Percentiles rank a stretch among this genome's conserved stretches.
Evolutionary conservation across 2,329 filamentous ascomycete genomes (phyloP).

Genomic region (Aureobasidium leucospermi): DNA sequence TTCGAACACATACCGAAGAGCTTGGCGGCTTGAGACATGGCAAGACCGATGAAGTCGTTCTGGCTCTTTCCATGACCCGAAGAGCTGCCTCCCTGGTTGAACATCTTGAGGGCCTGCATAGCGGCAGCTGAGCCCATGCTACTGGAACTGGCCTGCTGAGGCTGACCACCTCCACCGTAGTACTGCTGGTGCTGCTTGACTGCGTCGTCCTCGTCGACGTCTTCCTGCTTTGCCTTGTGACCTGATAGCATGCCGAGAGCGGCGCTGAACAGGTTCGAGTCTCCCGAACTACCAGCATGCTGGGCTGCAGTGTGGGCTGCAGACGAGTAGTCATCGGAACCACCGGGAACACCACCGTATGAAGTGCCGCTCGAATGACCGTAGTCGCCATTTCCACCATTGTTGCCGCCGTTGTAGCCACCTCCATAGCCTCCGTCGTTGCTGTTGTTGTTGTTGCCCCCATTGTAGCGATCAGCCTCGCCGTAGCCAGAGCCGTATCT

Average conservation of each 20-base stretch:
- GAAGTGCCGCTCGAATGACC: slow-evolving; percentile 35
- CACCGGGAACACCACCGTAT: slow-evolving; percentile 33
- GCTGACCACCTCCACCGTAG: slow-evolving; percentile 50
- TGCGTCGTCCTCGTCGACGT: slow-evolving; percentile 58
- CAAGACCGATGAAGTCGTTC: slow-evolving; percentile 74
- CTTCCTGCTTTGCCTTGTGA: slow-evolving; percentile 45
- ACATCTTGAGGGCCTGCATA: slow-evolving; percentile 75
- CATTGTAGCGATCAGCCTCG: slow-evolving; percentile 17
- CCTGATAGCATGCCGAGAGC: slow-evolving; percentile 50
- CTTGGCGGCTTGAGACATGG: slow-evolving; percentile 82
- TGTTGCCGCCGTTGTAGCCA: slow-evolving; percentile 16
- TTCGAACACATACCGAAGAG: slow-evolving; percentile 44
- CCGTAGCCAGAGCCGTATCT: slow-evolving; percentile 8
- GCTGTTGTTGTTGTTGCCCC: slow-evolving; percentile 19
- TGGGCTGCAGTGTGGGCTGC: slow-evolving; percentile 50
- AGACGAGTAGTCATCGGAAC: slow-evolving; percentile 45
- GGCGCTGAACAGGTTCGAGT: slow-evolving; percentile 47
- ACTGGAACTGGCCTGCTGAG: slow-evolving; percentile 38
- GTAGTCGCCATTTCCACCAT: slow-evolving; percentile 18
- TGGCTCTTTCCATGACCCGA: slow-evolving; percentile 48
- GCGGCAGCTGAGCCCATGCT: slow-evolving; percentile 66
- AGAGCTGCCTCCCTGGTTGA: slow-evolving; percentile 37
- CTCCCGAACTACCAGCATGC: slow-evolving; percentile 45
- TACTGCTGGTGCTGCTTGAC: slow-evolving; percentile 68
- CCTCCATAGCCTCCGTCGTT: slow-evolving; percentile 19